Base-by-base conservation (phyloP, 306 rosid genomes). In the Sicyos baderoa region DNA sequence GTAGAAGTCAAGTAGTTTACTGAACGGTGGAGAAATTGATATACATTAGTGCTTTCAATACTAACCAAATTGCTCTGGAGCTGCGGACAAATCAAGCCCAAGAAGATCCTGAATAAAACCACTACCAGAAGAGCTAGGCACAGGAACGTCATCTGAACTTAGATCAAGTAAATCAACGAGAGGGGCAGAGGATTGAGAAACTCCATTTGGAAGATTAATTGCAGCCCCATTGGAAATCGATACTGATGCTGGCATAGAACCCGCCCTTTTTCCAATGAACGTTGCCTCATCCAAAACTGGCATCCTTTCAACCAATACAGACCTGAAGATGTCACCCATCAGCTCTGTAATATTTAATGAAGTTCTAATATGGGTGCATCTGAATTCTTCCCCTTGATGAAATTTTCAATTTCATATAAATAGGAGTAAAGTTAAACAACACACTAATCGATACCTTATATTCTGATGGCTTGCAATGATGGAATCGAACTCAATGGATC, bases 101-200 rank as follows among this genome's bases (percentile, higher is more conserved):
- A 93, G 87, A 80, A 93, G 97, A 84, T 90, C 97, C n/a, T 88
- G 96, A 78, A 90, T 91, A 78, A 90, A 58, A 90, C 85, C 95
- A 35, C 84, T 79, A 75, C 97, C 96, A 64, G 89, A 82, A 54
- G 95, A 79, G 86, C 86, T 86, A 77, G 87, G 89, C 66, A 82
- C 95, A 25, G 90, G 89, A 65, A 82, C 83, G 74, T 93, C 97
- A 69, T 93, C 96, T 35, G 87, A 81, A 74, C 79, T 78, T 71
- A 93, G 84, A 82, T 90, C 97, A 25, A 93, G 96, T 72, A 93
- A 84, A 88, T 93, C 97, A 52, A 90, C 82, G 49, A 93, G 35
- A 29, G 35, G 97, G 72, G 89, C 86, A 63, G 86, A 56, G 74
- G 86, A 76, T 79, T 88, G 90, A 72, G 83, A 74, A 65, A 82